Evolutionary conservation across 495 filamentous ascomycete species (phyloP), one percentile per base, ranked within the genome.

Genomic region (Penicillium ucsense): DNA sequence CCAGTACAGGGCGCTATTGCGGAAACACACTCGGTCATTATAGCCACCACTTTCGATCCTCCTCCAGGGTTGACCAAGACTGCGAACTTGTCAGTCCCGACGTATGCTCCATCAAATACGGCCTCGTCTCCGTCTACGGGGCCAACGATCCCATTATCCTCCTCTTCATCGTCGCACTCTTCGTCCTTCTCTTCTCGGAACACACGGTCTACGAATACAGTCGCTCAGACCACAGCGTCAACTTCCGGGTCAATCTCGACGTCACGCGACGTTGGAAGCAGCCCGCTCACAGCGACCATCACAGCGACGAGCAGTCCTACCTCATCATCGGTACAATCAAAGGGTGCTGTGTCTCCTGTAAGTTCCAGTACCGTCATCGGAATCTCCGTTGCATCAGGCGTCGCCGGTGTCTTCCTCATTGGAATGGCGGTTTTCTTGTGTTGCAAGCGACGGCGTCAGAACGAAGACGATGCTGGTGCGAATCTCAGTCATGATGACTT

Each of bases 11-110:
- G 66, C 12, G 77, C 82, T 33, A 56, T 79, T 12, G 62, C 73
- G 7, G 74, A 73, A 51, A 85, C 83, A 8, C 81, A 84, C 64
- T 47, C 71, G 32, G 74, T 75, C 6, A 76, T 85, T 20, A 77
- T 76, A 5, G 81, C 82, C 8, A 83, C 79, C 0, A 60, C 81
- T 32, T 57, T 78, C 42, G 55, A 63, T 9, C 43, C 67, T 32
- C 56, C 56, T 32, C 56, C 56, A 12, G 55, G 53, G 36, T 56
- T 62, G 6, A 61, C 63, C 4, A 59, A 20, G 20, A 20, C 20
- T 20, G 2, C 20, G 20, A 2, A 20, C 20, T 20, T 2, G 20
- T 20, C 20, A 20, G 20, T 20, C 20, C 1, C 20, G 20, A 20
- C 46, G 3, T 38, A 46, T 10, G 38, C 42, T 6, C 10, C 10